phyloP scores from a whole-genome alignment of 306 rosid species.

The Medicago truncatula region MtrunA17r5.0-ANR NC_053046.1:44037501-44038000 shows the following conservation, averaged over 20 bases:
- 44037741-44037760: slow-evolving; percentile 1
- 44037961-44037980: slow-evolving; percentile 12
- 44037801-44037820: not conserved
- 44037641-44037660: slow-evolving; percentile 19
- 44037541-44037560: no score
- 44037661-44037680: slow-evolving; percentile 1
- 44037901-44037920: slow-evolving; percentile 71
- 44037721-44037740: not conserved
- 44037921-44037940: slow-evolving; percentile 54
- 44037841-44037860: slow-evolving; percentile 48
- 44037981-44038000: slow-evolving; percentile 1
- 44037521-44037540: no score
- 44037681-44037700: slow-evolving; percentile 20
- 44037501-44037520: no score
- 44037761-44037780: not conserved
- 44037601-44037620: slow-evolving; percentile 5
- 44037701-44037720: no score
- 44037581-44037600: slow-evolving; percentile 14
- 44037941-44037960: slow-evolving; percentile 20
- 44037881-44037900: slow-evolving; percentile 60
- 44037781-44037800: not conserved
- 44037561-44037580: no score
- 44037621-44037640: slow-evolving; percentile 24
- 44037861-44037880: slow-evolving; percentile 49
- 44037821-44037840: slow-evolving; percentile 8